A percentile compares a stretch with the other conserved stretches of the same genome.
These are phyloP conservation scores for Phytophthora hybrid DNA, from an alignment of 352 stramenopile genomes.

Conservation along the genomic window DNA sequence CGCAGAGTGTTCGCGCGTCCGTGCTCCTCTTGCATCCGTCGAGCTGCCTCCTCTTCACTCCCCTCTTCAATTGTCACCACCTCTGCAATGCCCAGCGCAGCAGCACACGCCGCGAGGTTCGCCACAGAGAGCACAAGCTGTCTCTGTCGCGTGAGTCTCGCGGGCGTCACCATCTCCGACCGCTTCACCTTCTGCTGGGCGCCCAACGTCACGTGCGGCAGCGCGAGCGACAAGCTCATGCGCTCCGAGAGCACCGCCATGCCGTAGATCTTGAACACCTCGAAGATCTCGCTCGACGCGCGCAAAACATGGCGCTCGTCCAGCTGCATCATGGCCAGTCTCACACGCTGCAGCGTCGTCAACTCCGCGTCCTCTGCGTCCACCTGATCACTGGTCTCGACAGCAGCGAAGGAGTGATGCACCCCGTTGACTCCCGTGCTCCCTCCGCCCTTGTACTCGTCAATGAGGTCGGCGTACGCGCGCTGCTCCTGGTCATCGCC, in stretches of 20 bases:
- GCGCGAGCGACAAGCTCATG: conserved; percentile 61
- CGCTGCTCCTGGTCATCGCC: conserved; percentile 35
- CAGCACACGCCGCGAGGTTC: conserved; percentile 63
- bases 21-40: conserved; percentile 48
- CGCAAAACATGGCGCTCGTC: conserved; percentile 56
- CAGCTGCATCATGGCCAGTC: conserved; percentile 45
- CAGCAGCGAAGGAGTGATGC: conserved; percentile 48
- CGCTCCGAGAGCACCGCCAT: conserved; percentile 80
- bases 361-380: conserved; percentile 4
- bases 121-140: conserved; percentile 67
- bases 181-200: conserved; percentile 19
- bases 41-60: conserved; percentile 18
- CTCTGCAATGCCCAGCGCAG: conserved; percentile 45
- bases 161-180: conserved; percentile 45
- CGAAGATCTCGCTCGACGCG: conserved; percentile 72
- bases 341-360: conserved; percentile 3
- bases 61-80: conserved; percentile 12
- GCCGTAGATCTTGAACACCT: conserved; percentile 87
- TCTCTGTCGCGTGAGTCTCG: conserved; percentile 57
- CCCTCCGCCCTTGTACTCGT: conserved; percentile 44
- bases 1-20: conserved; percentile 68
- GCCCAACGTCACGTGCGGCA: conserved; percentile 39
- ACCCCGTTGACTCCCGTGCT: not conserved
- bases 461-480: conserved; percentile 48
- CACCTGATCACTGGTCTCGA: not conserved